Base-by-base conservation (phyloP, 2,329 filamentous ascomycete genomes). In the Xylariales sp. region DNA sequence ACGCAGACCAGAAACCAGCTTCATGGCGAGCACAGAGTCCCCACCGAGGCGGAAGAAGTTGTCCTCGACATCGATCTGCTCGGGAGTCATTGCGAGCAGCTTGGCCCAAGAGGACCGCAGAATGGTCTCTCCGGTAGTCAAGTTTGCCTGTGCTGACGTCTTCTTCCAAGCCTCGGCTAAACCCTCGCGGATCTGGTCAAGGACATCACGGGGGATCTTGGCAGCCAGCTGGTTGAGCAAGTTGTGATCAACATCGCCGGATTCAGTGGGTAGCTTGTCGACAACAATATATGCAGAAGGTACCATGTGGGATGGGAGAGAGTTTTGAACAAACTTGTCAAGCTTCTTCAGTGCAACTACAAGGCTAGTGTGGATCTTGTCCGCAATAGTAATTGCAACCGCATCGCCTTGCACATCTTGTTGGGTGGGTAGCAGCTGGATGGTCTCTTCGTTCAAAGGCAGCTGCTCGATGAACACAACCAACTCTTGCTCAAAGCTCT, bases 1-100 rank as follows among this genome's bases (percentile, higher is more conserved):
- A 32, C 70, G 62, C 6, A 66, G 59, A 30, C 51, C 54, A 25
- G 69, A 62, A 1, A 16, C 29, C 29, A 74, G 44, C 35, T 65
- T 67, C 52, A 63, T 65, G 4, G 55, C 51, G n/a, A 42, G 23
- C 1, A 59, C 40, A 2, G 55, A 55, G 33, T 59, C 54, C 13
- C 57, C 57, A 12, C 61, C 60, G 0, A 65, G 49, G 2, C 51
- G 52, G 49, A 66, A 65, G 45, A 66, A 64, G 45, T 62, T 57
- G 41, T 62, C 53, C 11, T 59, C 53, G 15, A 47, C 21, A 14
- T 55, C 51, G 15, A 62, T 52, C 20, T 54, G 40, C 14, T 54
- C 50, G 3, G 48, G 33, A 3, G 30, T 19, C 12, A 60, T 46
- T 12, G 41, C 33, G 10, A 62, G 48, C 2, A 62, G 44, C 13